Base-by-base conservation (phyloP, 2,329 filamentous ascomycete species). In the Drechslerella coelobrocha region DNA sequence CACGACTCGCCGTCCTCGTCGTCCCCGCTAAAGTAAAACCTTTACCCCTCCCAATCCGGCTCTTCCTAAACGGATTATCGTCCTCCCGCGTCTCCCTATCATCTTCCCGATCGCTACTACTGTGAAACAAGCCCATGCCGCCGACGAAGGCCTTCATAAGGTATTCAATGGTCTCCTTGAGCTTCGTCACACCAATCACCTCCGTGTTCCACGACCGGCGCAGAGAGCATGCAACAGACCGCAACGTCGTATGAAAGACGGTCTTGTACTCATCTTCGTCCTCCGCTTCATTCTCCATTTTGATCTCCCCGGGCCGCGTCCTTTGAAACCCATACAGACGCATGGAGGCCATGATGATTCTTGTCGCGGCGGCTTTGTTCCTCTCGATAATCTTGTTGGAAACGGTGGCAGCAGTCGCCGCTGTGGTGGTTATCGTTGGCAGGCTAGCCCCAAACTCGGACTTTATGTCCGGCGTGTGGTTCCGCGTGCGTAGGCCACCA, bases 81-180 rank as follows among this genome's bases (percentile, higher is more conserved):
- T 71, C 66, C 14, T 59, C 56, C 17, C 19, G 8, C 10, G 9
- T 10, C 4, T 59, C 57, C 10, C 56, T 12, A 4, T 59, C 57
- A 10, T 56, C 56, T 21, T 71, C 66, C 26, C 24, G 56, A 39
- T 71, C 66, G 24, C 66, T 71, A 24, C 66, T 60, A 5, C 66
- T 59, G 10, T 59, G 45, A 2, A 55, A n/a, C 21, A 59, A 37
- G 6, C 66, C 66, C 2, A 29, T 24, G 2, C 66, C 66, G 10
- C 66, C 66, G n/a, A 71, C 59, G 21, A 71, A 71, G 3, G 48
- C 66, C 41, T 63, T 71, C 59, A 71, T 63, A 47, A 71, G 53
- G 41, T 71, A 63, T 39, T 71, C 66, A 3, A 53, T 71, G 0
- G 53, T 63, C 29, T 71, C 66, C 21, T 71, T 71, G 24, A 71